Evolutionary conservation across 2,329 filamentous ascomycete species (phyloP), one percentile per base, ranked within the genome.

Genomic region (Botryotinia narcissicola): DNA sequence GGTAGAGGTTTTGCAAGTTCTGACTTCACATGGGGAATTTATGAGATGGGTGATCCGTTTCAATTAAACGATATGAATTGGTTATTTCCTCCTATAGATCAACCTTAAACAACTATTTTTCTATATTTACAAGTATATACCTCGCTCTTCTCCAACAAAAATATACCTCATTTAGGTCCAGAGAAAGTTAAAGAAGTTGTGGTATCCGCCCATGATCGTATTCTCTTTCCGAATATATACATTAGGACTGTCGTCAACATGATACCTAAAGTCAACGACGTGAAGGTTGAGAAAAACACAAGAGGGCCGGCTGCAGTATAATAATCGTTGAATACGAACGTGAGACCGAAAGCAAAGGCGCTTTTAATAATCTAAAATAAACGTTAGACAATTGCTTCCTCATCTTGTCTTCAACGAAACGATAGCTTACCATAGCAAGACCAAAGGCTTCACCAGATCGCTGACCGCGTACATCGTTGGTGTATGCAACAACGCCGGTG

Each of bases 31-130:
- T 18, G n/a, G 25, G 60, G 60, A 18, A 40, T 62, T 16, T 62
- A 62, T 10, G 60, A 62, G 35, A 62, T 37, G 35, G 60, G 60
- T 18, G 60, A 62, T 35, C 60, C 60, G 7, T 62, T 62, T 62
- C 60, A 62, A n/a, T 62, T 62, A n/a, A 62, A 62, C 35, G 60
- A 62, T 62, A 25, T 62, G 35, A 42, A n/a, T 62, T 62, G 60
- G 60, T 42, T 62, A 62, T 62, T 62, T n/a, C 60, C 60, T 10
- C 37, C 22, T 42, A 40, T 42, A 12, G 60, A 42, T 40, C 60
- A 62, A n/a, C 25, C 60, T 62, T 62, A 12, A 61, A 62, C 14
- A 42, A n/a, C 12, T 14, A 18, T 40, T 37, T n/a, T 4, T 40
- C 25, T 42, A 40, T 40, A 6, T 25, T 25, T 62, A 42, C 12